Percentiles rank a stretch among this genome's conserved stretches.
Evolutionary conservation across 75 land plant species (phyloP).

Genomic region (Ceratopteris richardii): DNA sequence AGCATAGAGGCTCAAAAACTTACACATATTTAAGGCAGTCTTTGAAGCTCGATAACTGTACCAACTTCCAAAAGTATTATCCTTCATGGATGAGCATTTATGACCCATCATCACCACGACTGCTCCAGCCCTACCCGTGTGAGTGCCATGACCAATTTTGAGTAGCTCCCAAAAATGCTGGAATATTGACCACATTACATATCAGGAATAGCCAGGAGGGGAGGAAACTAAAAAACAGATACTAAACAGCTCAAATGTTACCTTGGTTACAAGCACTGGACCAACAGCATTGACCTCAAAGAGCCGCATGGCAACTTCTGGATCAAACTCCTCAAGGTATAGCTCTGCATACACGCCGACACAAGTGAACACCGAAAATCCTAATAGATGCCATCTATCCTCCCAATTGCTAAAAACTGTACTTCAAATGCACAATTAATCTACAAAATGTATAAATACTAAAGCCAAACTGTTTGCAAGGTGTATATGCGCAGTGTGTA

Average conservation of each 20-base stretch:
- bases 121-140: slow-evolving; percentile 13
- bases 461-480: too few species aligned
- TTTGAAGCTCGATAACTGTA: slow-evolving; percentile 36
- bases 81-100: slow-evolving; percentile 28
- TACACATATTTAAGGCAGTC: slow-evolving; percentile 34
- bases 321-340: slow-evolving; percentile 15
- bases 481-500: too few species aligned
- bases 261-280: slow-evolving; percentile 32
- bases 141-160: slow-evolving; percentile 21
- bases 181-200: slow-evolving; percentile 12
- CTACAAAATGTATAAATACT: too few species aligned
- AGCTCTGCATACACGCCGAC: slow-evolving; percentile 15
- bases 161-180: slow-evolving; percentile 32
- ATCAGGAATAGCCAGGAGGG: slow-evolving; percentile 13
- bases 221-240: not conserved
- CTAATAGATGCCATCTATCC: too few species aligned
- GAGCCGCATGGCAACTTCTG: slow-evolving; percentile 11
- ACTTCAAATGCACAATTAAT: too few species aligned
- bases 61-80: slow-evolving; percentile 34
- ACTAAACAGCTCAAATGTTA: not conserved
- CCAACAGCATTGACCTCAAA: slow-evolving; percentile 32
- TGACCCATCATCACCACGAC: slow-evolving; percentile 29
- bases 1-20: not conserved
- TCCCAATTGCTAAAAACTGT: too few species aligned
- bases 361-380: too few species aligned